Conservation (phyloP, 2,329 filamentous ascomycete genomes). For the Ophiostoma quercus region DNA sequence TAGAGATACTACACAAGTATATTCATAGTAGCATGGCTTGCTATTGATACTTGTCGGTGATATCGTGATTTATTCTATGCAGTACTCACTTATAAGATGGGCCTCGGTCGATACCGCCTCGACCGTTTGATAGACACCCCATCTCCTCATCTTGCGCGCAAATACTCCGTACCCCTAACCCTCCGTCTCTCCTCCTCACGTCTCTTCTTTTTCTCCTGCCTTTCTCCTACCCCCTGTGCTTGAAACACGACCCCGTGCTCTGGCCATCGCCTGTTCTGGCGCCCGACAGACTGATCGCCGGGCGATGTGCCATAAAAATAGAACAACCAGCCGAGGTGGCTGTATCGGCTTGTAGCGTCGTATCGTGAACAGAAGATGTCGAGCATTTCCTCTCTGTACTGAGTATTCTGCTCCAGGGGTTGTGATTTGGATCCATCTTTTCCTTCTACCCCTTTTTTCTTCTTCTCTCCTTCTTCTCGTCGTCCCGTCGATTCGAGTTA, state of each 20-base stretch:
- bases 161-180: slow-evolving; percentile 4
- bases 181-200: too few species aligned
- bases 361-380: neutral
- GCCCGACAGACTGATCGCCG: slow-evolving; percentile 3
- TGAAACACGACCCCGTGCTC: neutral
- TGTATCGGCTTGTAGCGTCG: neutral
- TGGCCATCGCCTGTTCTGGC: neutral
- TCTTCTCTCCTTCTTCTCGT: neutral
- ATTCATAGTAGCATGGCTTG: neutral
- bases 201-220: neutral
- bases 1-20: neutral
- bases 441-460: neutral
- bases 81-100: too few species aligned
- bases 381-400: neutral
- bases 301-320: slow-evolving; percentile 11
- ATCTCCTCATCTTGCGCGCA: neutral
- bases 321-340: neutral
- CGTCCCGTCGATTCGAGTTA: neutral
- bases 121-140: neutral
- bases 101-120: neutral
- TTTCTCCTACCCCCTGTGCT: neutral
- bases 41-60: neutral
- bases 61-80: neutral
- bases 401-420: neutral
- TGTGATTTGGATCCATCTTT: neutral